Conservation (phyloP, 208 protist species). For the Crithidia bombi region DNA sequence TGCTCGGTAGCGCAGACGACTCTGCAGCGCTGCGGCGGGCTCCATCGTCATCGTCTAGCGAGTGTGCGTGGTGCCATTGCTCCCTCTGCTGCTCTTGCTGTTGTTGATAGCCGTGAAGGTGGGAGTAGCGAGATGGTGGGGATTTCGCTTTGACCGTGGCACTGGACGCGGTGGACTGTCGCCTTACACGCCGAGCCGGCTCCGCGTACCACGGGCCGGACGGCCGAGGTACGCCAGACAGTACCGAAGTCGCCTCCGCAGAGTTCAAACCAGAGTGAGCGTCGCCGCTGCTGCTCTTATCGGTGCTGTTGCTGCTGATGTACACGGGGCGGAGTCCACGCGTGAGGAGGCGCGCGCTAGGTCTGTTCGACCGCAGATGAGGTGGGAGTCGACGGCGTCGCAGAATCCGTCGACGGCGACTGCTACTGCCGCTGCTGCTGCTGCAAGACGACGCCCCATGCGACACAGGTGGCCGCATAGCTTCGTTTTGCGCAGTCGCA, state of each 20-base stretch:
- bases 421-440: not conserved
- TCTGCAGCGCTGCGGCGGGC: not conserved
- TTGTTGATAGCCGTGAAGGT: not conserved
- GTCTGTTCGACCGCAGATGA: slow-evolving; percentile 23
- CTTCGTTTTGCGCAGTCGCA: not conserved
- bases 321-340: slow-evolving; percentile 20
- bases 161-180: not conserved
- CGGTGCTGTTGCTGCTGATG: slow-evolving; percentile 3
- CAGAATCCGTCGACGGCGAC: not conserved
- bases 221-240: slow-evolving; percentile 4
- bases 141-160: not conserved
- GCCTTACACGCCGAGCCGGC: slow-evolving; percentile 4
- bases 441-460: not conserved
- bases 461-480: not conserved
- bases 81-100: not conserved
- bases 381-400: slow-evolving; percentile 9
- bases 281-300: not conserved
- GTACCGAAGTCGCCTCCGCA: not conserved
- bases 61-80: not conserved
- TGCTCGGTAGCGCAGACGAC: not conserved
- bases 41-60: not conserved
- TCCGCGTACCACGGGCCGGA: slow-evolving; percentile 31
- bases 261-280: not conserved
- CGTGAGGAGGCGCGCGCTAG: slow-evolving; percentile 26
- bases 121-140: not conserved